Base-by-base conservation (phyloP, 2,329 filamentous ascomycete species). In the Xylaria sp. region DNA sequence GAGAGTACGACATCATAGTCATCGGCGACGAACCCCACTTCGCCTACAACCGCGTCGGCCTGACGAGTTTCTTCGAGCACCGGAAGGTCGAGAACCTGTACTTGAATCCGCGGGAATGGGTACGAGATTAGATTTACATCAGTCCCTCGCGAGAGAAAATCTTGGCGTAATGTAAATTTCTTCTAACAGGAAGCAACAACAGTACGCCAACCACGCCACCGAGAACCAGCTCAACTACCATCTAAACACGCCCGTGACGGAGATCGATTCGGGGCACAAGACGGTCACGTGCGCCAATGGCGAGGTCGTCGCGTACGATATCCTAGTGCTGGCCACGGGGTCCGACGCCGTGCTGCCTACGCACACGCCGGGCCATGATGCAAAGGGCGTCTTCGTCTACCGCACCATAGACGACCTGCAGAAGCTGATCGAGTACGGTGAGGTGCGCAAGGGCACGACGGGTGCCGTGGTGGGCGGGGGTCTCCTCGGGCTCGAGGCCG, bases 21-120 rank as follows among this genome's bases (percentile, higher is more conserved):
- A 91, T 97, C 69, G 94, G 94, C 69, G 94, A 97, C 76, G 94
- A 97, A 78, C 84, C 91, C 23, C 92, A 97, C 82, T 83, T 97
- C 63, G 94, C 94, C 23, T 97, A 97, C 80, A 97, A 97, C 78
- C 90, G 94, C 66, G 94, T 97, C 36, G 94, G 94, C 3, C 84
- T 97, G 59, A 97, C 93, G 3, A 93, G 90, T 68, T 97, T 94
- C 83, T 97, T 97, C 78, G 90, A 93, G 74, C 93, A 97, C 80
- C 87, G 93, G 61, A 87, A 91, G 74, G 91, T 96, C 48, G 93
- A 97, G 80, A 92, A 94, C 72, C 80, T 97, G n/a, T 97, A 97
- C 77, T 84, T 97, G 38, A 97, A 97, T 74, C 91, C 93, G 0
- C 84, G 88, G 74, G 90, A 93, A 85, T 97, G 94, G 93, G 92